phyloP scores from a whole-genome alignment of 148 eudicot species.

The Agrostemma githago region DNA sequence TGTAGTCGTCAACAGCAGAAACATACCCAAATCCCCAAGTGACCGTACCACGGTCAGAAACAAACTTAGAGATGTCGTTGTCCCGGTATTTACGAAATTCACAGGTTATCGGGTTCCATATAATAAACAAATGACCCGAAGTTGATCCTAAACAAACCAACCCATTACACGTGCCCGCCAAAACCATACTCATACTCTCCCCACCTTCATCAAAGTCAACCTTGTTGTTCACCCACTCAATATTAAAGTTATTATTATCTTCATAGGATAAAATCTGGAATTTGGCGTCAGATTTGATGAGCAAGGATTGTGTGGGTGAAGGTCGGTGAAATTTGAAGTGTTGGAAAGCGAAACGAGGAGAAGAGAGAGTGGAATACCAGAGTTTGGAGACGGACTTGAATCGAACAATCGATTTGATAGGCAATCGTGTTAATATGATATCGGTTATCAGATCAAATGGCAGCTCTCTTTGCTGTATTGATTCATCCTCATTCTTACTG shows the following conservation, averaged over 20 bases:
- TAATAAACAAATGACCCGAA: neutral
- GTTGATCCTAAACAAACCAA: slow-evolving; percentile 11
- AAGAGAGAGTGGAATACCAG: slow-evolving; percentile 13
- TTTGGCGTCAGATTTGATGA: neutral
- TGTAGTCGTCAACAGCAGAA: slow-evolving; percentile 5
- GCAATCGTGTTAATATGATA: slow-evolving; percentile 9
- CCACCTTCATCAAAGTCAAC: neutral
- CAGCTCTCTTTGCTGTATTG: neutral
- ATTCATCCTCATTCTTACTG: neutral
- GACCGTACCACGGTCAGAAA: no score
- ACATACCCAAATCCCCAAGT: slow-evolving; percentile 7
- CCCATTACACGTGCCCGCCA: neutral
- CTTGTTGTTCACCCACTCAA: neutral
- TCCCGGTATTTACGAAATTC: neutral
- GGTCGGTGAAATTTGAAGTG: neutral
- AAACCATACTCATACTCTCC: neutral
- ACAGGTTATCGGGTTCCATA: slow-evolving; percentile 4
- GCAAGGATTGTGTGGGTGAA: neutral
- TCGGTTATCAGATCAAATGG: slow-evolving; percentile 16
- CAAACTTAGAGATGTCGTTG: neutral
- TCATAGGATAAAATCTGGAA: neutral
- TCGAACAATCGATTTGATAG: slow-evolving; percentile 1
- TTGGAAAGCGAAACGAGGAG: slow-evolving; percentile 5
- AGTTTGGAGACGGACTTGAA: neutral
- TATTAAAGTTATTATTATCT: neutral